These are phyloP conservation scores for Bombardia bombarda DNA, from an alignment of 495 filamentous ascomycete species.

Conservation along the genomic window DNA sequence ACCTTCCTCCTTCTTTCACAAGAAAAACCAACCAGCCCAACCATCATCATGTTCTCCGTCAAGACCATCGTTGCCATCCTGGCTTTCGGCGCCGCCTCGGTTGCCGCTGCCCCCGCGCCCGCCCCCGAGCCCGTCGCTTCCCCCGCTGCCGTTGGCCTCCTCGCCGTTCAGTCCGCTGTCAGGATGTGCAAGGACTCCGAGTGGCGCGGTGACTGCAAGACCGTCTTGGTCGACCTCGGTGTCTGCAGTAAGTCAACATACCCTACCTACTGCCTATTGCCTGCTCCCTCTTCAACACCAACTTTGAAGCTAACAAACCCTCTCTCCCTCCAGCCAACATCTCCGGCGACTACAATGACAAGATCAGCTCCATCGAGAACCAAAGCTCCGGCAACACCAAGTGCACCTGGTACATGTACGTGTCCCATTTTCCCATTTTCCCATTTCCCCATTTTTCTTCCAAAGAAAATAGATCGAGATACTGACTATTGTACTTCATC, in stretches of 20 bases:
- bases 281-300: not conserved
- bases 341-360: not conserved
- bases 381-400: not conserved
- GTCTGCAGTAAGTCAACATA: not conserved
- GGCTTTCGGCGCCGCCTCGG: not conserved
- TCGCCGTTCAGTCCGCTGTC: not conserved
- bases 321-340: not conserved
- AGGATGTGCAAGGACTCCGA: not conserved
- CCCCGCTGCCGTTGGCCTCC: no score
- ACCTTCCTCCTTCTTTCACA: no score
- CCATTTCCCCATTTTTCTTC: not conserved
- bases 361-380: constrained; percentile 3
- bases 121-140: not conserved
- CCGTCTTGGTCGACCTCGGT: not conserved
- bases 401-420: constrained; percentile 2
- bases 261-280: not conserved
- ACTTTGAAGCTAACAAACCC: not conserved
- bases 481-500: not conserved
- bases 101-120: not conserved
- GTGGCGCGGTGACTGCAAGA: not conserved
- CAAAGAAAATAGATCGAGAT: not conserved
- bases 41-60: not conserved
- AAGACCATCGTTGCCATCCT: not conserved
- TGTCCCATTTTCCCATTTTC: not conserved
- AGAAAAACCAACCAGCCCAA: not conserved